Evolutionary conservation across 2,329 filamentous ascomycete species (phyloP), one percentile per base, ranked within the genome.

Genomic region (Rutstroemia sp.): DNA sequence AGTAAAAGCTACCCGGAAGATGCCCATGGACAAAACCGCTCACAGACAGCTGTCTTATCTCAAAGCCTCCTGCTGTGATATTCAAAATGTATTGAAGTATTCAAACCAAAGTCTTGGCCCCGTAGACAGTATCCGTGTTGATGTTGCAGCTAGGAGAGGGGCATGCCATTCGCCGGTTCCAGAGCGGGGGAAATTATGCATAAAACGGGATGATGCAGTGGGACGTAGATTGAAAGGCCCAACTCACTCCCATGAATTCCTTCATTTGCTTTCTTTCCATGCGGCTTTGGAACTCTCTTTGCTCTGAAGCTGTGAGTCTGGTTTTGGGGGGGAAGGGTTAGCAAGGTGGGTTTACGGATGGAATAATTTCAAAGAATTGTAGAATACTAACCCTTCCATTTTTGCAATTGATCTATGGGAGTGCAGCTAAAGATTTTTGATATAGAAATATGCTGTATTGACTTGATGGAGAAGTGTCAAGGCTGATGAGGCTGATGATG

Each of bases 181-280:
- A 21, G n/a, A 21, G 12, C 18, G 12, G 12, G 12, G 42, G 42
- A 23, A 25, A 21, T 46, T 14, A 14, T 9, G 42, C 21, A 46
- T 46, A 25, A 23, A 23, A 23, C 18, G 42, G 14, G 7, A 6
- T 14, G 5, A 27, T 6, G 16, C 42, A 25, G 21, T 5, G 16
- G 8, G 21, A 18, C 14, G 5, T 25, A 37, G 10, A 37, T 48
- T 30, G 27, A 48, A 48, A 34, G 19, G 19, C 44, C 47, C 7
- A 46, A 79, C 90, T 67, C 81, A 97, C 94, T 69, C 84, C 88
- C 87, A 97, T 96, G 72, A 99, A 97, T 72, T 97, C 92, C 78
- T 96, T 96, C 81, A 99, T 90, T 77, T 99, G 94, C 77, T 94
- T 95, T 77, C 89, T 88, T 79, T 97, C 91, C 83, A 99, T 92